Conservation (phyloP, 768 basidiomycete genomes). For the Termitomyces eurrhizus region DNA sequence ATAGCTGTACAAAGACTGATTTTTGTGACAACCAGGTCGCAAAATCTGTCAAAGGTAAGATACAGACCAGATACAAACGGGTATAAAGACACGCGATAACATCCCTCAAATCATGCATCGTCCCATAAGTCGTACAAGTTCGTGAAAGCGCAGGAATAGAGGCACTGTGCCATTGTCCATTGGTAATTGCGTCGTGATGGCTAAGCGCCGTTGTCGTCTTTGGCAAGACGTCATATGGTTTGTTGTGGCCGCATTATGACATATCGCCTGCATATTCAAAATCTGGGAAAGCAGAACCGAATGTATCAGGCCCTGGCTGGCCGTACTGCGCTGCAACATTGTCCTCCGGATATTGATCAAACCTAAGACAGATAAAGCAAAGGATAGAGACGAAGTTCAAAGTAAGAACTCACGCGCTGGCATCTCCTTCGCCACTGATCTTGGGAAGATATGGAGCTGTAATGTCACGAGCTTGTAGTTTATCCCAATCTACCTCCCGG, state of each 20-base stretch:
- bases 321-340: slow-evolving; percentile 62
- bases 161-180: background rate
- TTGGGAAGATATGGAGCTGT: slow-evolving; percentile 94
- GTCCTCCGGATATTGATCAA: slow-evolving; percentile 78
- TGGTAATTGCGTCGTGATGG: slow-evolving; percentile 1
- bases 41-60: slow-evolving; percentile 5
- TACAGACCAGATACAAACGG: slow-evolving; percentile 6
- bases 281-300: slow-evolving; percentile 70
- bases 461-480: slow-evolving; percentile 78
- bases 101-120: background rate
- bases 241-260: slow-evolving; percentile 7
- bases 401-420: slow-evolving; percentile 73
- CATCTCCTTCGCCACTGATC: slow-evolving; percentile 90
- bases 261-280: slow-evolving; percentile 62
- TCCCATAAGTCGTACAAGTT: slow-evolving; percentile 3
- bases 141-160: slow-evolving; percentile 4
- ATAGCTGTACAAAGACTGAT: slow-evolving; percentile 11
- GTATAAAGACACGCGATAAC: slow-evolving; percentile 2
- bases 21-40: slow-evolving; percentile 11
- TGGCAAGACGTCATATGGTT: background rate
- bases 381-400: background rate
- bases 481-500: slow-evolving; percentile 88
- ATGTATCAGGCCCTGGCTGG: slow-evolving; percentile 48
- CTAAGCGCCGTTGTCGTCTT: slow-evolving; percentile 2
- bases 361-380: slow-evolving; percentile 39